These are phyloP conservation scores for Penicillium sp. DNA, from an alignment of 2,329 filamentous ascomycete species.

Conservation along the genomic window DNA sequence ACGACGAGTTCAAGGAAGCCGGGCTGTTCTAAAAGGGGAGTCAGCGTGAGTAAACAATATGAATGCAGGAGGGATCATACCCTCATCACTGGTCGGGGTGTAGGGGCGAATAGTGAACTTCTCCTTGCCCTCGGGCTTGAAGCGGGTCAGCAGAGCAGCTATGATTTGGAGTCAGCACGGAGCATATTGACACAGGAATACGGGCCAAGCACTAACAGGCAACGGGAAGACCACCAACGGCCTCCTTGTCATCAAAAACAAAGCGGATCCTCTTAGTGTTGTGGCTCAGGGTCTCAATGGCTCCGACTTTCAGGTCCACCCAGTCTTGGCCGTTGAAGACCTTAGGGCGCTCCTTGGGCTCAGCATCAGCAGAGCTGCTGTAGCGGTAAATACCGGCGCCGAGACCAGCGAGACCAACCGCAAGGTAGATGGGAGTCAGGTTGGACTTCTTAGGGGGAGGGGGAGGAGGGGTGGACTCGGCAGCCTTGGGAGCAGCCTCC, in stretches of 20 bases:
- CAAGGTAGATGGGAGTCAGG: slow-evolving; percentile 59
- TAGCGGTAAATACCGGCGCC: slow-evolving; percentile 61
- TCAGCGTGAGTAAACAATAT: not conserved
- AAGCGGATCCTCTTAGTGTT: slow-evolving; percentile 95
- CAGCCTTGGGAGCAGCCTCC: slow-evolving; percentile 36
- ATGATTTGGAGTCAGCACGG: slow-evolving; percentile 10
- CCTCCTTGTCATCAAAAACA: slow-evolving; percentile 77
- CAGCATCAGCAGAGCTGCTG: slow-evolving; percentile 31
- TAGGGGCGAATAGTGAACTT: slow-evolving; percentile 91
- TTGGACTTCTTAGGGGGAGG: slow-evolving; percentile 50
- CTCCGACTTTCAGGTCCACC: slow-evolving; percentile 75
- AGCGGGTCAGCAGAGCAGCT: slow-evolving; percentile 86
- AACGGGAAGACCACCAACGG: slow-evolving; percentile 77
- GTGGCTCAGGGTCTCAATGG: slow-evolving; percentile 79
- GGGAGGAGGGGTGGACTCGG: slow-evolving; percentile 5
- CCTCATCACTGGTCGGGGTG: slow-evolving; percentile 85
- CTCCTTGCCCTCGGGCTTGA: slow-evolving; percentile 75
- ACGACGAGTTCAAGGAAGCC: slow-evolving; percentile 87
- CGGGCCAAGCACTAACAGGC: slow-evolving; percentile 58
- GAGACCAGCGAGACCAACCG: slow-evolving; percentile 40
- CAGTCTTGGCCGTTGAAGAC: slow-evolving; percentile 85
- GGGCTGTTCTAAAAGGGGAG: slow-evolving; percentile 58
- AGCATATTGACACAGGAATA: not conserved
- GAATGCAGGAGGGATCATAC: slow-evolving; percentile 41
- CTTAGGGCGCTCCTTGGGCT: slow-evolving; percentile 44